Evolutionary conservation across 306 rosid genomes (phyloP).

Genomic region (Casuarina glauca): DNA sequence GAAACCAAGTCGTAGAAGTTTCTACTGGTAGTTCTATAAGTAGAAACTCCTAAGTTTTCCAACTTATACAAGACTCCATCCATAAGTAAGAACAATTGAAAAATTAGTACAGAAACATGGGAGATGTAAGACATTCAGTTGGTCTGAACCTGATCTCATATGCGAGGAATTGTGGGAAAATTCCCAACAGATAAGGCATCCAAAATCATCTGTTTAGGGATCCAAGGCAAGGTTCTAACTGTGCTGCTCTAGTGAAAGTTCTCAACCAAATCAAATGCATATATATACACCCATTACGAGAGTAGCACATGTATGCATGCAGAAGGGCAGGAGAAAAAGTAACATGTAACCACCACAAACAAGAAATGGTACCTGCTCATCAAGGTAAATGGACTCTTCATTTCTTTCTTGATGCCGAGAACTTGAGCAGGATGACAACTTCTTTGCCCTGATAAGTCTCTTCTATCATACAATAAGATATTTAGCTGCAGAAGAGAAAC

Average conservation of each 20-base stretch:
- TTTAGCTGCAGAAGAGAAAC: constrained; percentile 57
- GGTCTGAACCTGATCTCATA: no score
- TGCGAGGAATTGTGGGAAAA: background rate
- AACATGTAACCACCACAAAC: constrained; percentile 10
- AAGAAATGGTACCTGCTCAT: constrained; percentile 50
- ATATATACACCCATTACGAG: background rate
- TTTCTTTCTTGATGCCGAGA: constrained; percentile 49
- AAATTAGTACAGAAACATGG: no score
- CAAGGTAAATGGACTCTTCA: constrained; percentile 37
- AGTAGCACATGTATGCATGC: background rate
- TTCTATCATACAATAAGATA: constrained; percentile 60
- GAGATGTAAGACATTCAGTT: no score
- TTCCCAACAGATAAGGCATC: background rate
- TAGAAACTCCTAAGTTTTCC: no score
- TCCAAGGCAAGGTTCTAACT: constrained; percentile 7
- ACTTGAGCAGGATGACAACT: constrained; percentile 73
- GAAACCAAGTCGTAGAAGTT: no score
- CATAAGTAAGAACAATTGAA: no score
- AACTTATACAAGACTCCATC: no score
- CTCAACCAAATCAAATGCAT: constrained; percentile 10
- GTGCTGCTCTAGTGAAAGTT: constrained; percentile 18
- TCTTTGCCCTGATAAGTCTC: constrained; percentile 80
- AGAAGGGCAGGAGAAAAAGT: constrained; percentile 1
- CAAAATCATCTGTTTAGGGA: constrained; percentile 18
- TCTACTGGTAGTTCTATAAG: no score